Base-by-base conservation (phyloP, 805 yeast genomes). In the Isabelozyma gotoi region DNA sequence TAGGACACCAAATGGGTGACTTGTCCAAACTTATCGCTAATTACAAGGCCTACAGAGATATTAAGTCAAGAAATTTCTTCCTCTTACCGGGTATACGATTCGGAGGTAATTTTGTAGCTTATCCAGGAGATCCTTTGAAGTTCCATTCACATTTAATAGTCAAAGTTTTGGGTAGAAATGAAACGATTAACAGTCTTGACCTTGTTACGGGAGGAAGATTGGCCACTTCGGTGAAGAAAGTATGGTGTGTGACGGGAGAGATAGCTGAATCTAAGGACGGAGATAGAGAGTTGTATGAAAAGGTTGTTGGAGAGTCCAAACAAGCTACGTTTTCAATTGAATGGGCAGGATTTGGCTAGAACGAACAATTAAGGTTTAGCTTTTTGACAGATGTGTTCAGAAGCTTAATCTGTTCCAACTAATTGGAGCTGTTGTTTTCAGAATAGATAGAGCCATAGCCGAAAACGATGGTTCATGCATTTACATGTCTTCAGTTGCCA, bases 301-400 rank as follows among this genome's bases (percentile, higher is more conserved):
- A 20, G 14, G 33, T 16, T 16, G 15, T n/a, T n/a, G 16, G 14
- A 17, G 19, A 19, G 29, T 10, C 29, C n/a, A 31, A 31, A 19
- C 8, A 15, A n/a, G 15, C 15, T 8, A n/a, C n/a, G 14, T 92
- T 80, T 57, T 85, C 96, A 5, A 70, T 92, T 2, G 97, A 92
- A 65, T 92, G 99, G 99, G 90, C 98, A 0, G 97, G 97, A 0
- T 92, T 92, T 67, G 97, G 97, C 89, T 62, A 20, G 24, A 20
- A 8, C 6, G 48, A 17, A 20, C 6, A 20, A 20, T 7, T 20
- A 20, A n/a, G n/a, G n/a, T n/a, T n/a, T n/a, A n/a, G n/a, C n/a
- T n/a, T n/a, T n/a, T n/a, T n/a, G n/a, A n/a, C n/a, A n/a, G n/a
- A n/a, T n/a, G n/a, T n/a, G n/a, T n/a, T n/a, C n/a, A n/a, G n/a